These are phyloP conservation scores for Trypanosoma rangeli DNA, from an alignment of 208 protist species.

Conservation along the genomic window DNA sequence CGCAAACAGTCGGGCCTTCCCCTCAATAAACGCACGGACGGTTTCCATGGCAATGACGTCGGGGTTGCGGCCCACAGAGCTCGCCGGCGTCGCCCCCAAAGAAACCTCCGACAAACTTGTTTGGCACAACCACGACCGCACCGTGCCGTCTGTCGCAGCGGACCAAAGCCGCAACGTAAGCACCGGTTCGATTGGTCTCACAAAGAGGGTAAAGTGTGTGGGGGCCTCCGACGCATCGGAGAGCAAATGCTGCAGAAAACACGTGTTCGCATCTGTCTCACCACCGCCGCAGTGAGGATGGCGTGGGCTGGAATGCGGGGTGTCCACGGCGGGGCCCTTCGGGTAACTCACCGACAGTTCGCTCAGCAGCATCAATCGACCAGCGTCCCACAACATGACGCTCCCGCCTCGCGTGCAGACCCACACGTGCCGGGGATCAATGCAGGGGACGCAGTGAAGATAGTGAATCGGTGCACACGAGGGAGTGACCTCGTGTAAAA, in stretches of 20 bases:
- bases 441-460: background rate
- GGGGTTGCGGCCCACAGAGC: background rate
- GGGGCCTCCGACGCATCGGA: background rate
- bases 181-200: constrained; percentile 41
- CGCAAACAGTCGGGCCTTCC: constrained; percentile 31
- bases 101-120: background rate
- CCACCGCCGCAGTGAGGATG: background rate
- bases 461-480: constrained; percentile 32
- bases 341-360: constrained; percentile 49
- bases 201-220: constrained; percentile 44
- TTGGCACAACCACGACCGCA: constrained; percentile 57
- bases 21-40: constrained; percentile 39
- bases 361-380: constrained; percentile 30
- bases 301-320: background rate
- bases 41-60: constrained; percentile 16
- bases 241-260: constrained; percentile 28
- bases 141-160: constrained; percentile 50
- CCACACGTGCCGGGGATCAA: constrained; percentile 31
- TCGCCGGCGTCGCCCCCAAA: background rate
- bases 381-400: constrained; percentile 42
- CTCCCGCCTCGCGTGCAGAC: constrained; percentile 42
- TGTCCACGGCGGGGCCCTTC: constrained; percentile 5
- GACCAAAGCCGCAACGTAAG: constrained; percentile 49
- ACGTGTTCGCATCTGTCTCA: background rate
- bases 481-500: constrained; percentile 13